A percentile compares a stretch with the other conserved stretches of the same genome.
Conservation (phyloP, 2,329 filamentous ascomycete species). For the Aspergillus jensenii region DNA sequence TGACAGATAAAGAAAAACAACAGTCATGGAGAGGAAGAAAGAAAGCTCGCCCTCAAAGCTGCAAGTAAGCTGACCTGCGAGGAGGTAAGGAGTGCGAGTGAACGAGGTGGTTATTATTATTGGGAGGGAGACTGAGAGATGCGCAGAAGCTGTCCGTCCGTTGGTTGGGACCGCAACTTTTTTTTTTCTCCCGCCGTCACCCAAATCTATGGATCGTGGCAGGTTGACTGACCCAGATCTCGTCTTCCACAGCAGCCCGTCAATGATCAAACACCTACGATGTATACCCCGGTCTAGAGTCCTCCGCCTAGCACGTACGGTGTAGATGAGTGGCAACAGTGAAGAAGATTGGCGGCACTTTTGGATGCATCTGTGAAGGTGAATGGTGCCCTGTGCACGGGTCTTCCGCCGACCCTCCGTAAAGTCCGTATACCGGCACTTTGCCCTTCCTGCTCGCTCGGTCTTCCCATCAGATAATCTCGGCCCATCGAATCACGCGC, state of each 20-base stretch:
- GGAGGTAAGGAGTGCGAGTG: conserved; percentile 3
- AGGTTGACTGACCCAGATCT: neutral
- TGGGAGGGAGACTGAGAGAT: conserved; percentile 5
- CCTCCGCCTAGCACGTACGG: neutral
- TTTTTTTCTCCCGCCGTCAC: conserved; percentile 3
- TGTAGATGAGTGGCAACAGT: neutral
- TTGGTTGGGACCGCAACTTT: neutral
- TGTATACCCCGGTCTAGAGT: neutral
- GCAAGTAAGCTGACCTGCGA: conserved; percentile 9
- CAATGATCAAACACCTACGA: neutral
- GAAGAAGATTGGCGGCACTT: neutral
- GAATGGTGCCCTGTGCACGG: neutral
- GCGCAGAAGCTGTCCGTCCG: conserved; percentile 9
- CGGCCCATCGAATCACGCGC: neutral
- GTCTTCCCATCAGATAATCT: conserved; percentile 3
- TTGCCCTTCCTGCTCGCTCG: conserved; percentile 4
- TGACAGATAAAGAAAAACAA: conserved; percentile 16
- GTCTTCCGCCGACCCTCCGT: neutral
- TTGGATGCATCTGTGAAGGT: neutral
- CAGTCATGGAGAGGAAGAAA: conserved; percentile 20
- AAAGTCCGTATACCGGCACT: conserved; percentile 10
- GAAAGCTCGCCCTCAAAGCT: neutral
- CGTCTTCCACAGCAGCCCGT: neutral
- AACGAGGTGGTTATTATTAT: neutral
- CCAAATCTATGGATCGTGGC: conserved; percentile 5